Percentiles rank a stretch among this genome's conserved stretches.
These are phyloP conservation scores for Ceratocystiopsis sp. DNA, from an alignment of 2,329 filamentous ascomycete species.

Conservation along the genomic window DNA sequence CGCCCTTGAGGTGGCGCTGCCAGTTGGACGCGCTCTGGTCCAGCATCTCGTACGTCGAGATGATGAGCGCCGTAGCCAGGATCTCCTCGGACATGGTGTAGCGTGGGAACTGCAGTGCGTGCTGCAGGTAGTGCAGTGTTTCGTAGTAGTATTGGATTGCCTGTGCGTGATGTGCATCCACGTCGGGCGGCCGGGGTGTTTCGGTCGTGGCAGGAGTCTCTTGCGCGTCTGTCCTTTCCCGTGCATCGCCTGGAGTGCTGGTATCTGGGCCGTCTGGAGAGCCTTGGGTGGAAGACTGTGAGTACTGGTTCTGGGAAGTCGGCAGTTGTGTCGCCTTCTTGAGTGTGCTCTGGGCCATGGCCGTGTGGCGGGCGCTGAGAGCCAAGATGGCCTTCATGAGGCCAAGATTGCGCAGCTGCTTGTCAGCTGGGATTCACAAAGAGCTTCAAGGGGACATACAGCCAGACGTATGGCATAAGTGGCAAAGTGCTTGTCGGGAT, in stretches of 20 bases:
- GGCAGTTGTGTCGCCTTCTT: background rate
- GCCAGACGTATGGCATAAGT: constrained; percentile 5
- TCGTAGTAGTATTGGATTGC: constrained; percentile 42
- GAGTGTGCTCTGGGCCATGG: background rate
- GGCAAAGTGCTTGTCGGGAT: constrained; percentile 2
- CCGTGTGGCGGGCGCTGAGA: background rate
- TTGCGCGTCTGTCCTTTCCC: no score
- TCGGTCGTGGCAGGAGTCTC: no score
- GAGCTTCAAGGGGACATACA: background rate
- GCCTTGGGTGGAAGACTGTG: no score
- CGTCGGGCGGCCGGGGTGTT: no score
- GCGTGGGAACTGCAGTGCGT: constrained; percentile 37
- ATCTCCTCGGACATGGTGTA: constrained; percentile 42
- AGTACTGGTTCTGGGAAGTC: no score
- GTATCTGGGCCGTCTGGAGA: no score
- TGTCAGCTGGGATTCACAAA: background rate
- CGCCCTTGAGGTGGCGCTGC: constrained; percentile 45
- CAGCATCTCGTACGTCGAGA: constrained; percentile 52
- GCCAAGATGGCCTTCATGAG: constrained; percentile 9
- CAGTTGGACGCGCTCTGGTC: constrained; percentile 24
- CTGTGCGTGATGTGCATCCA: constrained; percentile 7
- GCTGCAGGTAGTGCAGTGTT: constrained; percentile 42
- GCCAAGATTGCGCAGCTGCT: constrained; percentile 3
- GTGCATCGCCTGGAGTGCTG: no score
- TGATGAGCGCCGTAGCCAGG: constrained; percentile 39